phyloP scores from a whole-genome alignment of 805 yeast species.

The Saturnispora diversa region DNA sequence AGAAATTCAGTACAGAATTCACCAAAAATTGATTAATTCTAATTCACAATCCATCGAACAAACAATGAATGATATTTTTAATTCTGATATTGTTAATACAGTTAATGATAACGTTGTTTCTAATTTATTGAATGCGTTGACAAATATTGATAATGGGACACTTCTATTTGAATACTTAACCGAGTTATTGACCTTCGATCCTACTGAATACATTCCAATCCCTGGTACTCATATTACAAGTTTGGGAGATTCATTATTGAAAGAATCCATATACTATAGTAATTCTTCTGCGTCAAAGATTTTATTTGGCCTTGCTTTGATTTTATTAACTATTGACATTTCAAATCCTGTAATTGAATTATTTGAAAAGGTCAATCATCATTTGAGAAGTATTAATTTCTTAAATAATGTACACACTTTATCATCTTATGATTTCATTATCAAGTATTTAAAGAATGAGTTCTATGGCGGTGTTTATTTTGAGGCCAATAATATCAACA shows the following conservation, averaged over 20 bases:
- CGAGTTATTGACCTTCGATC: conserved; percentile 21
- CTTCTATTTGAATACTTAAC: conserved; percentile 33
- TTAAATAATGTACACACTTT: conserved; percentile 3
- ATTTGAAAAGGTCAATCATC: conserved; percentile 17
- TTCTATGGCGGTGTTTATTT: conserved; percentile 23
- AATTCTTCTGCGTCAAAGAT: conserved; percentile 17
- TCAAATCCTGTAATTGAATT: conserved; percentile 22
- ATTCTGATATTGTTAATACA: conserved; percentile 32
- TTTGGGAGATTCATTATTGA: conserved; percentile 21
- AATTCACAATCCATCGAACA: conserved; percentile 29
- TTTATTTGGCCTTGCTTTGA: conserved; percentile 22
- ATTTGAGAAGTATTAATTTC: conserved; percentile 14
- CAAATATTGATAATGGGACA: conserved; percentile 19
- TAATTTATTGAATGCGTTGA: conserved; percentile 28
- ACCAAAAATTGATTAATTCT: conserved; percentile 25
- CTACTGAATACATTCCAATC: conserved; percentile 17
- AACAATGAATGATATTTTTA: conserved; percentile 35
- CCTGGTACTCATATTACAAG: conserved; percentile 20
- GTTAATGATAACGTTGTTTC: conserved; percentile 34
- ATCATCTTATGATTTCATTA: conserved; percentile 8
- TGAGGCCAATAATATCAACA: conserved; percentile 20
- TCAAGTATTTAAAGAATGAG: conserved; percentile 13
- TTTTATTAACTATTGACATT: conserved; percentile 28
- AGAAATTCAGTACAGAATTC: conserved; percentile 32
- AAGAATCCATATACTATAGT: conserved; percentile 18